phyloP scores from a whole-genome alignment of 2,329 filamentous ascomycete species.

The Apiospora koreana region DNA sequence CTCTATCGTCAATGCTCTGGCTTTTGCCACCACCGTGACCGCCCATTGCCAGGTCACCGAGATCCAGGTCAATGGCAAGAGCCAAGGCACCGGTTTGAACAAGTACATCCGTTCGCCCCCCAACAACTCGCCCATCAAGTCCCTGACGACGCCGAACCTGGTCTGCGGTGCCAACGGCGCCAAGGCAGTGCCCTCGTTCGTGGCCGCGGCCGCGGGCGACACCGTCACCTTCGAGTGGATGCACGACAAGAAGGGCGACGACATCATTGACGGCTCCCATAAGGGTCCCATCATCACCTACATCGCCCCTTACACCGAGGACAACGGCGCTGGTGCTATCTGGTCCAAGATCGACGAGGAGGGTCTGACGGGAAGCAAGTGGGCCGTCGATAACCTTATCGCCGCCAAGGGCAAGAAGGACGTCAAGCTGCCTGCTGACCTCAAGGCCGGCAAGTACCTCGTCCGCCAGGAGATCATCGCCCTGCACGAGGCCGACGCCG shows the following conservation, averaged over 20 bases:
- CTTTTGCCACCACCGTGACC: slow-evolving; percentile 38
- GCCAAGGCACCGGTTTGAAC: slow-evolving; percentile 42
- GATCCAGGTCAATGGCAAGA: slow-evolving; percentile 48
- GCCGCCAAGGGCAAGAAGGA: slow-evolving; percentile 44
- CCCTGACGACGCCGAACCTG: slow-evolving; percentile 40
- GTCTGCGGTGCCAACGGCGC: slow-evolving; percentile 44
- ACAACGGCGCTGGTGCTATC: slow-evolving; percentile 36
- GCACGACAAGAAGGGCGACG: slow-evolving; percentile 50
- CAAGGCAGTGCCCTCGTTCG: slow-evolving; percentile 45
- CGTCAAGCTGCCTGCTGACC: slow-evolving; percentile 39
- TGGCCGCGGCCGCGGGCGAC: slow-evolving; percentile 47
- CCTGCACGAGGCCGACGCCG: slow-evolving; percentile 36
- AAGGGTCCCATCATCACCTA: slow-evolving; percentile 55
- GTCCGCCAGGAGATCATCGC: slow-evolving; percentile 43
- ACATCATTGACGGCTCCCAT: slow-evolving; percentile 55
- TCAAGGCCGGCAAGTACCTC: slow-evolving; percentile 43
- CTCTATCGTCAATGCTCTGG: slow-evolving; percentile 26
- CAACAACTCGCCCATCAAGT: slow-evolving; percentile 47
- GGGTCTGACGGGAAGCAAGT: slow-evolving; percentile 36
- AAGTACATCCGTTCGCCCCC: slow-evolving; percentile 46
- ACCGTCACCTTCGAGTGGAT: slow-evolving; percentile 51
- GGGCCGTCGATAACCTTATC: slow-evolving; percentile 53
- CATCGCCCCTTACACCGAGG: slow-evolving; percentile 44
- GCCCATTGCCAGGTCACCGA: slow-evolving; percentile 49
- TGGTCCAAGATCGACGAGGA: slow-evolving; percentile 57